Base-by-base conservation (phyloP, 2,329 filamentous ascomycete genomes). In the Raffaelea ambrosiae region DNA sequence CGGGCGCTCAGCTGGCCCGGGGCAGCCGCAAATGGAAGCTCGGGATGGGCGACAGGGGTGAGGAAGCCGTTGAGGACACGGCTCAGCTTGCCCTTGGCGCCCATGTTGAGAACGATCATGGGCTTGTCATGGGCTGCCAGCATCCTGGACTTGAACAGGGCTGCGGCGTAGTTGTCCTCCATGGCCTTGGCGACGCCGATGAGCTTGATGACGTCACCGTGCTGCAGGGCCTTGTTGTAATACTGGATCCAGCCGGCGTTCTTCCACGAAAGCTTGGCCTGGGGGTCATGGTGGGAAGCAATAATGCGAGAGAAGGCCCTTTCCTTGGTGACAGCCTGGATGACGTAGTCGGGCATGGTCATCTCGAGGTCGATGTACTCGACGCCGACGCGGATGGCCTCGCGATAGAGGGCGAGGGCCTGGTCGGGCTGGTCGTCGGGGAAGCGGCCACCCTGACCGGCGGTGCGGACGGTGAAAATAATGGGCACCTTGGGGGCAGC, bases 71-170 rank as follows among this genome's bases (percentile, higher is more conserved):
- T 98, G 50, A 94, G 71, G 40, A 98, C 84, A 31, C 93, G 83
- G 59, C 88, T 95, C 39, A 96, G 76, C 68, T 95, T 93, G 43
- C 93, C 93, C 22, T 79, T 72, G 43, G 80, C 73, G 26, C 91
- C 90, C 91, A 98, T 97, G 66, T 98, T 98, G 62, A 98, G 85
- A 1, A 86, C 88, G 57, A 98, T 96, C 48, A 98, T 69, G 1
- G 90, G 91, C n/a, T 82, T 81, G 46, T 84, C 74, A 60, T 94
- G 85, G 2, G 86, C 77, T 21, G 75, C 71, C 35, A 79, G 72
- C 66, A 90, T 89, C 69, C 79, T 84, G 20, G 74, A 68, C 69
- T 87, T 90, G 77, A 98, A 98, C 43, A 78, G 79, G 38, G 81
- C 80, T 26, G 97, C 76, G 38, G 85, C 81, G 60, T 87, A 93